These are phyloP conservation scores for Reutealis trisperma DNA, from an alignment of 345 rosid species.

Conservation along the genomic window DNA sequence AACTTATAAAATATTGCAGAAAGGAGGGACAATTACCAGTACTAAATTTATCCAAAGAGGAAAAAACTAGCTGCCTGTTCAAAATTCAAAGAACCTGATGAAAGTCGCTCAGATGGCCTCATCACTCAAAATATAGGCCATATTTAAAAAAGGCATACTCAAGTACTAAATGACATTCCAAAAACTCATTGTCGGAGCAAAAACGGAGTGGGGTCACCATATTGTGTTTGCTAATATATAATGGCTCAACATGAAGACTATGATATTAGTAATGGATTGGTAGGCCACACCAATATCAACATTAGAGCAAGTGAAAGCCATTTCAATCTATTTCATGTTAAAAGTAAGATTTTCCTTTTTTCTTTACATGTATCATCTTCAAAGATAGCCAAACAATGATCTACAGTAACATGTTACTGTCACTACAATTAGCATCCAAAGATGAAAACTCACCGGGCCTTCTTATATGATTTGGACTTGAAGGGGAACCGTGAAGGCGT, in stretches of 20 bases:
- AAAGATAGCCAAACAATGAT: conserved; percentile 22
- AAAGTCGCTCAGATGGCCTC: conserved; percentile 11
- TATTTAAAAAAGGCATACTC: neutral
- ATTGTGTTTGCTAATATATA: conserved; percentile 2
- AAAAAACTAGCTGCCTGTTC: neutral
- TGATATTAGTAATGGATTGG: conserved; percentile 12
- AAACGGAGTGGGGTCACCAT: conserved; percentile 11
- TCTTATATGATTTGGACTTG: conserved; percentile 20
- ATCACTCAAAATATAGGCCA: neutral
- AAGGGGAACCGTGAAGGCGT: conserved; percentile 60
- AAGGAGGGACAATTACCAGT: neutral
- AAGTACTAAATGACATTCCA: conserved; percentile 8
- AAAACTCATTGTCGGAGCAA: conserved; percentile 1
- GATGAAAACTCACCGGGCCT: conserved; percentile 18
- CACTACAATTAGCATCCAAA: neutral
- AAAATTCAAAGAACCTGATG: conserved; percentile 2
- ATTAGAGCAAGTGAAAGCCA: conserved; percentile 13
- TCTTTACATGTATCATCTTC: conserved; percentile 32
- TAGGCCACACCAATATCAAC: conserved; percentile 18
- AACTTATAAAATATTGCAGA: neutral
- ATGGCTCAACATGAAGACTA: conserved; percentile 15
- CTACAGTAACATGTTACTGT: neutral
- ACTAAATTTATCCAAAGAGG: neutral
- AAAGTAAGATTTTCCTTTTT: neutral
- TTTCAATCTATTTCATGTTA: conserved; percentile 22